These are phyloP conservation scores for Penicillium alfredii DNA, from an alignment of 495 filamentous ascomycete genomes.

Conservation along the genomic window DNA sequence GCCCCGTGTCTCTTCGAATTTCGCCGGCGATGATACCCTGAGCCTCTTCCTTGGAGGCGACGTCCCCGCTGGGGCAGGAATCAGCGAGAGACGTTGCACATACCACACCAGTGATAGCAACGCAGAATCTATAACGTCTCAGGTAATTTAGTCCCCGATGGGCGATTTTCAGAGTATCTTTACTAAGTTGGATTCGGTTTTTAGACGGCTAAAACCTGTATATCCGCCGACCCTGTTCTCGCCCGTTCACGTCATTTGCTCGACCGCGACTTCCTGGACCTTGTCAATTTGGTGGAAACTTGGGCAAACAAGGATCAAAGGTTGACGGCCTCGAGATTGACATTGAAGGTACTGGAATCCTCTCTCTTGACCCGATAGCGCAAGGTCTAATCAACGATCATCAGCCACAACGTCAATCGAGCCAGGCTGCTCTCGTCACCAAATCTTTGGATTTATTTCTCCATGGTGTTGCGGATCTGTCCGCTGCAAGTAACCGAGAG, in stretches of 20 bases:
- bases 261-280: conserved; percentile 11
- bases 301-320: conserved; percentile 18
- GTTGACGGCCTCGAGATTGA: conserved; percentile 15
- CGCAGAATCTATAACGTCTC: conserved; percentile 2
- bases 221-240: conserved; percentile 19
- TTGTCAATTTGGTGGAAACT: conserved; percentile 21
- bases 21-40: conserved; percentile 8
- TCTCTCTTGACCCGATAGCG: neutral
- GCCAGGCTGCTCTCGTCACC: conserved; percentile 1
- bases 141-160: conserved; percentile 12
- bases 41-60: conserved; percentile 4
- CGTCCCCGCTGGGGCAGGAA: neutral
- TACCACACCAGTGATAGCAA: conserved; percentile 8
- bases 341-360: conserved; percentile 22
- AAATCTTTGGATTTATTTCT: conserved; percentile 19
- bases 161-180: too few relatives aligned
- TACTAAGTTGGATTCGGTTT: conserved; percentile 1
- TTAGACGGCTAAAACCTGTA: conserved; percentile 20
- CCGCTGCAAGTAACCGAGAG: conserved; percentile 11
- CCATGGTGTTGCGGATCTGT: conserved; percentile 10
- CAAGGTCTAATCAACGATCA: conserved; percentile 2
- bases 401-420: conserved; percentile 3
- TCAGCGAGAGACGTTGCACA: conserved; percentile 16
- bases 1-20: conserved; percentile 4
- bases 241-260: conserved; percentile 6